Conservation (phyloP, 306 rosid species). For the Delonix regia region DNA sequence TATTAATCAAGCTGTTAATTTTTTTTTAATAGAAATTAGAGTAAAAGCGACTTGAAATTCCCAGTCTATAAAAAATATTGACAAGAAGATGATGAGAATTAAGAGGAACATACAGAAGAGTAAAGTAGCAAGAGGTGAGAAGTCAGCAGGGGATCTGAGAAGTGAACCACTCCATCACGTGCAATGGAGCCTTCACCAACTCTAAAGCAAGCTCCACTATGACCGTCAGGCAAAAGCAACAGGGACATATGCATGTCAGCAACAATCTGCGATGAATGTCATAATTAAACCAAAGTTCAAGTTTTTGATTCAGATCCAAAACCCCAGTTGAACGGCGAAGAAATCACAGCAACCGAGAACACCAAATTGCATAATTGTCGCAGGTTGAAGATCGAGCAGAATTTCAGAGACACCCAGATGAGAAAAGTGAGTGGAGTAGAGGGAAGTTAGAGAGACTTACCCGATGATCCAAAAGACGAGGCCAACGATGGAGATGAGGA, state of each 20-base stretch:
- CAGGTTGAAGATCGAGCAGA: not conserved
- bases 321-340: no score
- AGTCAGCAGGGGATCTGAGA: slow-evolving; percentile 67
- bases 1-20: no score
- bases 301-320: not conserved
- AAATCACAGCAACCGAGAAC: slow-evolving; percentile 21
- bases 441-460: slow-evolving; percentile 35
- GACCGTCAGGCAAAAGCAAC: slow-evolving; percentile 44
- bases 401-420: slow-evolving; percentile 17
- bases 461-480: slow-evolving; percentile 78
- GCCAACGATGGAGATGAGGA: slow-evolving; percentile 75
- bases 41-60: no score
- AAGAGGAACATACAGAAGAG: no score
- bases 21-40: no score
- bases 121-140: not conserved
- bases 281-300: no score
- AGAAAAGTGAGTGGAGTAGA: slow-evolving; percentile 1
- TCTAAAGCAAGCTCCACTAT: slow-evolving; percentile 58
- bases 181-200: slow-evolving; percentile 77
- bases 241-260: slow-evolving; percentile 80
- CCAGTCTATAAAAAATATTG: no score
- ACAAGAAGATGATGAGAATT: no score
- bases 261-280: slow-evolving; percentile 48
- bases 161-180: slow-evolving; percentile 89
- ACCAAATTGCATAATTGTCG: slow-evolving; percentile 9